phyloP scores from a whole-genome alignment of 2,329 filamentous ascomycete genomes.

The Zymoseptoria crescenta region DNA sequence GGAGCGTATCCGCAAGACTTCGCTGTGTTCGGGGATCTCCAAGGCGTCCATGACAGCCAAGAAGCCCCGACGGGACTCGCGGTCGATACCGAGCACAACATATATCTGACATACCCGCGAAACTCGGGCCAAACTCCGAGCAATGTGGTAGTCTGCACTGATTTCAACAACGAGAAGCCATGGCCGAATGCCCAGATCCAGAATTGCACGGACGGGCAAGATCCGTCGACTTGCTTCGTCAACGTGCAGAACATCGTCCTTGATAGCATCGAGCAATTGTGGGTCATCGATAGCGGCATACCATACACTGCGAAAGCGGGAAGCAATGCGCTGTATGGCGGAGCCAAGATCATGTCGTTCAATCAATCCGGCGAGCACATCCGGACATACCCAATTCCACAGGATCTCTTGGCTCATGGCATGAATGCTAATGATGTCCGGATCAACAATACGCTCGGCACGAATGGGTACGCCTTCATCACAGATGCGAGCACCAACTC shows the following conservation, averaged over 20 bases:
- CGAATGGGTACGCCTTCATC: slow-evolving; percentile 35
- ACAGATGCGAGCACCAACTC: slow-evolving; percentile 34
- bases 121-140: slow-evolving; percentile 31
- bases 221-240: slow-evolving; percentile 37
- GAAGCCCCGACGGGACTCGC: slow-evolving; percentile 34
- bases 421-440: slow-evolving; percentile 38
- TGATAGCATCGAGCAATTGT: slow-evolving; percentile 33
- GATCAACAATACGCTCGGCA: slow-evolving; percentile 37
- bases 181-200: slow-evolving; percentile 36
- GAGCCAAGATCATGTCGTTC: slow-evolving; percentile 39
- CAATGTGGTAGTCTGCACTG: slow-evolving; percentile 34
- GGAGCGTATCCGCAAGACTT: slow-evolving; percentile 31
- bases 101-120: slow-evolving; percentile 39
- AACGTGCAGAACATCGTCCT: slow-evolving; percentile 41
- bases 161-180: slow-evolving; percentile 32
- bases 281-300: slow-evolving; percentile 38
- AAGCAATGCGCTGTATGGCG: slow-evolving; percentile 26
- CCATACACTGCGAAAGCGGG: slow-evolving; percentile 19
- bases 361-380: slow-evolving; percentile 29
- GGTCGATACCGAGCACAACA: slow-evolving; percentile 30
- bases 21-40: slow-evolving; percentile 30
- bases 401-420: slow-evolving; percentile 27
- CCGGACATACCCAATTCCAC: slow-evolving; percentile 33
- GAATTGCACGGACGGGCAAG: slow-evolving; percentile 33
- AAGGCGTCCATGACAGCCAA: slow-evolving; percentile 34